Evolutionary conservation across 1,139 yeast species (phyloP).

Genomic region (Diutina sp.): DNA sequence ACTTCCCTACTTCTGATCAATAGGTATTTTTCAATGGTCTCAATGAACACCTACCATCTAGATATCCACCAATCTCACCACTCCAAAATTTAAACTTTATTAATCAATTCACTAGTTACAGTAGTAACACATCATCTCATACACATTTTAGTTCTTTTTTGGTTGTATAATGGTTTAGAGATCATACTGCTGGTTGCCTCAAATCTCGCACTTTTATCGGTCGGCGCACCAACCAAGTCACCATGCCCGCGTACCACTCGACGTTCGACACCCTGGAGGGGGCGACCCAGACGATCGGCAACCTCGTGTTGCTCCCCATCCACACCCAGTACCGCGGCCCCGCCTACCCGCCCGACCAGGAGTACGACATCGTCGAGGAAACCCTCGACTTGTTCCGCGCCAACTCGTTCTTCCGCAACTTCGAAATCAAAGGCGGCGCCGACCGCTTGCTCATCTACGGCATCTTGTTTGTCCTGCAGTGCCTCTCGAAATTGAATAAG

Average conservation of each 20-base stretch:
- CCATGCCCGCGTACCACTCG: slow-evolving; percentile 78
- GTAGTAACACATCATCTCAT: too few species aligned
- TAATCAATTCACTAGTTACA: too few species aligned
- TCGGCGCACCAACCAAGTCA: too few species aligned
- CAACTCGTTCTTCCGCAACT: slow-evolving; percentile 90
- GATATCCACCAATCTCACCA: too few species aligned
- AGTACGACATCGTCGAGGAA: slow-evolving; percentile 89
- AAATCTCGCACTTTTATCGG: too few species aligned
- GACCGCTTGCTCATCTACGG: slow-evolving; percentile 95
- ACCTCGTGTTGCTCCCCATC: slow-evolving; percentile 71
- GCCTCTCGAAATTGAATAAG: slow-evolving; percentile 49
- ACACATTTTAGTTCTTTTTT: too few species aligned
- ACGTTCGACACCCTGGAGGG: slow-evolving; percentile 63
- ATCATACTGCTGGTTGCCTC: too few species aligned
- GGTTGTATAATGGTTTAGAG: too few species aligned
- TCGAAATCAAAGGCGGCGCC: slow-evolving; percentile 91
- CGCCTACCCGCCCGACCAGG: slow-evolving; percentile 68
- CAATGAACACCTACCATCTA: too few species aligned
- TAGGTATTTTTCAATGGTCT: too few species aligned
- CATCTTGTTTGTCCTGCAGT: slow-evolving; percentile 79
- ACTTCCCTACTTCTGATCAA: too few species aligned
- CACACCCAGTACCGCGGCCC: slow-evolving; percentile 85
- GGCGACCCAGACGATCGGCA: slow-evolving; percentile 37
- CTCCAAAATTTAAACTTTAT: too few species aligned
- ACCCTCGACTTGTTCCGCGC: slow-evolving; percentile 85